Evolutionary conservation across 495 filamentous ascomycete species (phyloP).

Genomic region (Daldinia bambusicola): DNA sequence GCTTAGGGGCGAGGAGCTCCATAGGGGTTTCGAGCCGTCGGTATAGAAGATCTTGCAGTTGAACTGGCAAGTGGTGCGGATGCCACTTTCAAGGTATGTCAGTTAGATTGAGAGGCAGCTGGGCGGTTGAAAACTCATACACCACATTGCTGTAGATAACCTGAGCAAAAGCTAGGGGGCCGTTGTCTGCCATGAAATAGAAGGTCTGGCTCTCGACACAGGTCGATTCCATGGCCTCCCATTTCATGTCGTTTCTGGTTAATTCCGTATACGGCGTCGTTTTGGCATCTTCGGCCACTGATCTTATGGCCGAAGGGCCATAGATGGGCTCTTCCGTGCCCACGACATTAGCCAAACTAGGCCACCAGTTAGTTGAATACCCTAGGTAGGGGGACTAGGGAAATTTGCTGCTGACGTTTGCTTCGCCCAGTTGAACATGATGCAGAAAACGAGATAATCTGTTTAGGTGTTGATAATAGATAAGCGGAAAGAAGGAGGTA

Average conservation of each 20-base stretch:
- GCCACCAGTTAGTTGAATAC: slow-evolving; percentile 35
- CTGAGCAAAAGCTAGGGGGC: slow-evolving; percentile 81
- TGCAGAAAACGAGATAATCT: slow-evolving; percentile 25
- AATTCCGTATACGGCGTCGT: slow-evolving; percentile 83
- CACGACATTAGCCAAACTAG: slow-evolving; percentile 86
- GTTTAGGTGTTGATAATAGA: slow-evolving; percentile 27
- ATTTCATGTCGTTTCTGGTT: slow-evolving; percentile 80
- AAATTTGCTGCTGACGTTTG: slow-evolving; percentile 53
- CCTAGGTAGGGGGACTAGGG: slow-evolving; percentile 15
- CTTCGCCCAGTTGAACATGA: slow-evolving; percentile 64
- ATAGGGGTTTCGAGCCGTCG: slow-evolving; percentile 72
- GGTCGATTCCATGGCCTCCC: slow-evolving; percentile 82
- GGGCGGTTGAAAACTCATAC: slow-evolving; percentile 64
- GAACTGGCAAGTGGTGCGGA: slow-evolving; percentile 91
- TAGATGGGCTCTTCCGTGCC: slow-evolving; percentile 98
- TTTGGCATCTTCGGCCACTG: slow-evolving; percentile 82
- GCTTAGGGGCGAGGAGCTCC: slow-evolving; percentile 78
- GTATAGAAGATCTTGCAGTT: slow-evolving; percentile 89
- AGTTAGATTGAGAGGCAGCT: slow-evolving; percentile 39
- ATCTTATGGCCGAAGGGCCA: slow-evolving; percentile 86
- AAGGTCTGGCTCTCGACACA: slow-evolving; percentile 97
- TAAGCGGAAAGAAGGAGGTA: slow-evolving; percentile 21
- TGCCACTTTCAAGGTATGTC: slow-evolving; percentile 69
- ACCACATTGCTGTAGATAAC: slow-evolving; percentile 98
- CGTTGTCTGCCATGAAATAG: slow-evolving; percentile 84